These are phyloP conservation scores for Talaromyces piceae DNA, from an alignment of 2,329 filamentous ascomycete species.

Conservation along the genomic window DNA sequence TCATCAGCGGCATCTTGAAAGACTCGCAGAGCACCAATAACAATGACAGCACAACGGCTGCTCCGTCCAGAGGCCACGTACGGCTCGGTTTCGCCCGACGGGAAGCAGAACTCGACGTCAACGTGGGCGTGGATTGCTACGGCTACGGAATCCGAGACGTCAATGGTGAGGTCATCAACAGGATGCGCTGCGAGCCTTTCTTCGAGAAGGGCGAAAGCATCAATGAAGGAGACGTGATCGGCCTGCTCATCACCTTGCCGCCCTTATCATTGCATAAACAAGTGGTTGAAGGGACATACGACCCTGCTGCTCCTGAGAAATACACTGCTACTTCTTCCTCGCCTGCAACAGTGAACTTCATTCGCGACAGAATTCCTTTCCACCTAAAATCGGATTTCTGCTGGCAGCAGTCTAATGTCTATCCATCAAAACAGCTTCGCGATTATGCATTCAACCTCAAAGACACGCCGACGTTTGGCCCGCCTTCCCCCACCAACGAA, in stretches of 20 bases:
- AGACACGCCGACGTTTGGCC: conserved; percentile 39
- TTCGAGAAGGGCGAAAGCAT: conserved; percentile 72
- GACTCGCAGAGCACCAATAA: conserved; percentile 17
- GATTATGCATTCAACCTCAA: conserved; percentile 49
- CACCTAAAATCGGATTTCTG: conserved; percentile 89
- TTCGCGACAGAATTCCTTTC: conserved; percentile 91
- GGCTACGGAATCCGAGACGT: conserved; percentile 90
- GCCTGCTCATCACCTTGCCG: conserved; percentile 84
- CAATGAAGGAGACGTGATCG: conserved; percentile 85
- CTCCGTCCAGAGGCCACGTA: conserved; percentile 33
- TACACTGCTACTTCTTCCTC: conserved; percentile 22
- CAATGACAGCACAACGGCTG: conserved; percentile 17
- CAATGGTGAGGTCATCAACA: conserved; percentile 83
- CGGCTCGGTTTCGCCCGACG: conserved; percentile 42
- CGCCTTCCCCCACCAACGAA: conserved; percentile 53
- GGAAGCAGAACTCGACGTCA: conserved; percentile 41
- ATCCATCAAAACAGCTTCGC: conserved; percentile 79
- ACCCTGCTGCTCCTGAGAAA: conserved; percentile 75
- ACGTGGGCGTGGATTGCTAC: conserved; percentile 85
- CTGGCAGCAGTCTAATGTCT: conserved; percentile 62
- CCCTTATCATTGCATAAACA: conserved; percentile 80
- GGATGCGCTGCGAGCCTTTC: conserved; percentile 88
- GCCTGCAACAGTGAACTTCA: conserved; percentile 66
- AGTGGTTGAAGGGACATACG: conserved; percentile 78
- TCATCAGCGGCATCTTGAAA: conserved; percentile 59